Evolutionary conservation across 1,139 yeast genomes (phyloP).

Genomic region (Protomyces gravidus): DNA sequence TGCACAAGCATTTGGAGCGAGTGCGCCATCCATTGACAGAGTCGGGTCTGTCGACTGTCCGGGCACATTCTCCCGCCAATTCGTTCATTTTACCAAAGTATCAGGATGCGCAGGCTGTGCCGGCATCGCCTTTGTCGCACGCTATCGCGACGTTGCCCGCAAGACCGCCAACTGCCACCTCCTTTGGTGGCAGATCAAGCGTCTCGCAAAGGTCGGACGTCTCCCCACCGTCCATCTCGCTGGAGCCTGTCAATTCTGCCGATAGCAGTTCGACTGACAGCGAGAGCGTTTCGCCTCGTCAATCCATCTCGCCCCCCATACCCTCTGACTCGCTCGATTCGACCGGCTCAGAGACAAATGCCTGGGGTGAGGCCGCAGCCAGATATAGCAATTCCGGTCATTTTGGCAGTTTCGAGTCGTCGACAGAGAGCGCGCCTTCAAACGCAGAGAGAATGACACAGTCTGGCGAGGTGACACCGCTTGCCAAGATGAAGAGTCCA

Average conservation of each 20-base stretch:
- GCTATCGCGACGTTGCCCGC: neutral
- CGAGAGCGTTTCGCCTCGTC: neutral
- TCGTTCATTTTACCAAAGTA: conserved; percentile 24
- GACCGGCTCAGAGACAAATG: neutral
- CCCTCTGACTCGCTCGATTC: neutral
- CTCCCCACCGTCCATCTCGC: neutral
- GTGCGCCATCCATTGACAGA: conserved; percentile 9
- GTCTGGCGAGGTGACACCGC: neutral
- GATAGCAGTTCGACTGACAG: neutral
- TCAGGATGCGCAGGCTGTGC: conserved; percentile 1
- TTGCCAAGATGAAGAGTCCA: neutral
- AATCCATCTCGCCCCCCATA: neutral
- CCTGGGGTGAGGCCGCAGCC: neutral
- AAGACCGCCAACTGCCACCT: neutral
- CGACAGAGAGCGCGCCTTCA: neutral
- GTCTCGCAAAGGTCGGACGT: neutral
- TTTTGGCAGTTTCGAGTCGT: neutral
- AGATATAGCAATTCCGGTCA: neutral
- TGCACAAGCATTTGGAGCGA: conserved; percentile 16
- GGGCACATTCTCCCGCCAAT: conserved; percentile 13
- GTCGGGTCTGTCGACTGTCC: conserved; percentile 13
- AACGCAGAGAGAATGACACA: neutral
- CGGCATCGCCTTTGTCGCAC: neutral
- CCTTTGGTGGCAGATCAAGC: neutral
- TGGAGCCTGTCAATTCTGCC: neutral